Base-by-base conservation (phyloP, 768 basidiomycete genomes). In the Pleurotus djamor region DNA sequence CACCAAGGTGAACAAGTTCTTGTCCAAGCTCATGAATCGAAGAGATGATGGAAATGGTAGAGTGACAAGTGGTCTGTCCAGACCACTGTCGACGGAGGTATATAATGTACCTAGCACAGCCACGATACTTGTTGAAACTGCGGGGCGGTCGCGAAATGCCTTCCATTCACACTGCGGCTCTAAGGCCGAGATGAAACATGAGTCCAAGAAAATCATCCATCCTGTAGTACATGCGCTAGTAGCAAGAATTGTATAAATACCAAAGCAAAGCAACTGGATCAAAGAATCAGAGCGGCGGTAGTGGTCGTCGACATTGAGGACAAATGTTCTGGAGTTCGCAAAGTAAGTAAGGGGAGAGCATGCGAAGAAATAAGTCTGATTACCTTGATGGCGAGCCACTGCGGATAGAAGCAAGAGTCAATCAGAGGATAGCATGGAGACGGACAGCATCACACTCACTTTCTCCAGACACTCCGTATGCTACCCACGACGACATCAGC, bases 381-480 rank as follows among this genome's bases (percentile, higher is more conserved):
- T 57, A 85, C 88, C 80, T 91, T 90, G 68, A 91, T 87, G 52
- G 85, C 85, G 62, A 91, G 80, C 90, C 90, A 91, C 83, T 85
- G 62, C 8, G 45, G 45, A 47, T 17, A 47, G 9, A n/a, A 41
- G 10, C 51, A 54, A 54, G 37, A 35, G 37, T 48, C n/a, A 49
- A 50, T 63, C 52, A 50, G 60, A 17, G 32, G 58, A 72, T 9
- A 69, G 55, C 51, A 59, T 59, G 4, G 32, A 48, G 7, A 6
- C 17, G 17, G 21, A 59, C n/a, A 45, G 33, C 28, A 32, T 5
- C 50, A 49, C 60, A 72, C 79, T 62, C 67, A 86, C 86, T 78
- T 85, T 82, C 75, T 95, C 89, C 35, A 96, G 76, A 76, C 94
- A 96, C 17, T 88, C 87, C 0, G 93, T 94, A 67, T 96, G 94